Evolutionary conservation across 352 stramenopile species (phyloP), one percentile per base, ranked within the genome.

Genomic region (Phytophthora chlamydospora): DNA sequence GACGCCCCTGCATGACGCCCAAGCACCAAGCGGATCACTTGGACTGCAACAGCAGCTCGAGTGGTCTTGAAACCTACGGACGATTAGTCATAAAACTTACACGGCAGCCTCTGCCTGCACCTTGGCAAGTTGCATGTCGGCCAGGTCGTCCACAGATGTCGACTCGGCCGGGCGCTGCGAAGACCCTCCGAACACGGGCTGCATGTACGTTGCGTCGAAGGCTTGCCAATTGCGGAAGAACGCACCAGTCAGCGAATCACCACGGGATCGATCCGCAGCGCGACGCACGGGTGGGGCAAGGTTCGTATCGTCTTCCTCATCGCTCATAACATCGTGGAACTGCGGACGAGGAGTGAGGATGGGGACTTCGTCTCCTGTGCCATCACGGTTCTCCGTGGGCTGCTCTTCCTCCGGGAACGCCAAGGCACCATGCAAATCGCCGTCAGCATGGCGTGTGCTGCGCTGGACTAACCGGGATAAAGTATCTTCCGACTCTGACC

Each of bases 151-250:
- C 29, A 73, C 45, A 44, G 57, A 41, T 43, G 52, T 52, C 33
- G 64, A 34, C 14, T 41, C 14, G 19, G 48, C 34, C 42, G 56
- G 40, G 24, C 61, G 55, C 36, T 83, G 76, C 35, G 76, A 76
- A 39, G 64, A 75, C 14, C 86, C 84, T 34, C 86, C 86, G 49
- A 95, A 95, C 29, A 91, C 78, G 13, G 83, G 86, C 58, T 93
- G 84, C 77, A 95, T 85, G 69, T 88, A 92, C 40, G 71, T 78
- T 27, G 70, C 71, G 57, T 95, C 86, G 58, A 95, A 91, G 9
- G 71, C 68, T 62, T 93, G 80, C 86, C 86, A 95, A 38, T 73
- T 80, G 16, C 80, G 85, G 62, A 93, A 90, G 54, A 93, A 89
- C 33, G 75, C 69, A 16, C 75, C 71, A 1, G 76, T 89, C 33